phyloP scores from a whole-genome alignment of 73 alveolate species.

The Tetrahymena malaccensis region DNA sequence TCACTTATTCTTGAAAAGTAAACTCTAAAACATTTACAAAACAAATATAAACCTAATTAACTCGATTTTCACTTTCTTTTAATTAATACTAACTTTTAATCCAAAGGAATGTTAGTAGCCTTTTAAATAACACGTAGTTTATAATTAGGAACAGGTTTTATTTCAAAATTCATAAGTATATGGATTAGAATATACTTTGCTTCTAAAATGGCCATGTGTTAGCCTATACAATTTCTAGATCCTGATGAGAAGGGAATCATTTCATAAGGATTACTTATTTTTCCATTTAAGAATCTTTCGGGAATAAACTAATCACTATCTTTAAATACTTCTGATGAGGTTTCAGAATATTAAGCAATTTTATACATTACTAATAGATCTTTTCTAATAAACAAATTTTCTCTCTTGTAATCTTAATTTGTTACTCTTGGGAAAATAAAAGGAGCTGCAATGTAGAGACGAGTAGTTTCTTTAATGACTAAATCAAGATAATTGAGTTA shows the following conservation, averaged over 20 bases:
- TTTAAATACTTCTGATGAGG: not conserved
- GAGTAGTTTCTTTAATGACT: not conserved
- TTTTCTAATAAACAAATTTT: too few species aligned
- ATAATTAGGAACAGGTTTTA: not conserved
- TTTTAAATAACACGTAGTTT: not conserved
- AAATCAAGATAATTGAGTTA: not conserved
- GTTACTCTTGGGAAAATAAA: not conserved
- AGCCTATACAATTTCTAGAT: slow-evolving; percentile 22
- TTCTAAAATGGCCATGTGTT: slow-evolving; percentile 30
- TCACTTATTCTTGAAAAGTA: too few species aligned
- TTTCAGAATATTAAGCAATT: not conserved
- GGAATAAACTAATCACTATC: slow-evolving; percentile 20
- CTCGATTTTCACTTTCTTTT: not conserved
- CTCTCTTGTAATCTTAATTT: not conserved
- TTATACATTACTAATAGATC: not conserved
- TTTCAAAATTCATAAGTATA: slow-evolving; percentile 4
- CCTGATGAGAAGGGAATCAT: slow-evolving; percentile 17
- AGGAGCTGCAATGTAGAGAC: not conserved
- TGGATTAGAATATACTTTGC: slow-evolving; percentile 7
- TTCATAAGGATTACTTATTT: not conserved
- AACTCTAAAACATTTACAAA: too few species aligned
- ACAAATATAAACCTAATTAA: too few species aligned
- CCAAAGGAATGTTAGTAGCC: not conserved
- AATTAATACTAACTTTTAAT: not conserved
- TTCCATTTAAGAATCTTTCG: slow-evolving; percentile 12